These are phyloP conservation scores for Thielaviopsis ethacetica DNA, from an alignment of 2,329 filamentous ascomycete genomes.

Conservation along the genomic window DNA sequence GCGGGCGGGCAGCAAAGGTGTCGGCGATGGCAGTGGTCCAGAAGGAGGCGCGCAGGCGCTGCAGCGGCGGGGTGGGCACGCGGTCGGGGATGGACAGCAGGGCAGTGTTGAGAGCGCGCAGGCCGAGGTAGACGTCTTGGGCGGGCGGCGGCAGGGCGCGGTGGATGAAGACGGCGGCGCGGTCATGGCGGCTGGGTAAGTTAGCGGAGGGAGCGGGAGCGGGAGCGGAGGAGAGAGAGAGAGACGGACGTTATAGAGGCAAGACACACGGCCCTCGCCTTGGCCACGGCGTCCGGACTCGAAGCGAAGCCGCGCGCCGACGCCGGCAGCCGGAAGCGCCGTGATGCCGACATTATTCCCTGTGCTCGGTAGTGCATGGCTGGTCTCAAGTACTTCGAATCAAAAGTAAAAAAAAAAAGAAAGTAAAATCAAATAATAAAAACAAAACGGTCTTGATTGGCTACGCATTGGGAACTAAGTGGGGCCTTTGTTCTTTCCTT, in stretches of 20 bases:
- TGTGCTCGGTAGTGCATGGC: too few relatives aligned
- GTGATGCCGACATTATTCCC: too few relatives aligned
- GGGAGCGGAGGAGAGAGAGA: background rate
- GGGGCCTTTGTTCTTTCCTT: too few relatives aligned
- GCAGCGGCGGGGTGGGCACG: constrained; percentile 75
- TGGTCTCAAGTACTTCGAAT: too few relatives aligned
- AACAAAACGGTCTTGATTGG: too few relatives aligned
- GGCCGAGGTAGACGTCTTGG: constrained; percentile 72
- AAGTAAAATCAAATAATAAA: too few relatives aligned
- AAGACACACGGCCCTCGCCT: too few relatives aligned
- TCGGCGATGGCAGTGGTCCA: constrained; percentile 76
- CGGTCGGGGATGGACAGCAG: constrained; percentile 79
- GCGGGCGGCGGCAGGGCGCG: constrained; percentile 64
- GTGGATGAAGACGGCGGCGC: constrained; percentile 71
- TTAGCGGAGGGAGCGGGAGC: background rate
- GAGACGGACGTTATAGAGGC: background rate
- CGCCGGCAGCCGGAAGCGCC: too few relatives aligned
- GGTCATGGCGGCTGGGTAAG: constrained; percentile 58
- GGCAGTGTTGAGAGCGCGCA: constrained; percentile 86
- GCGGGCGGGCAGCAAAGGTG: constrained; percentile 61
- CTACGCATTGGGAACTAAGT: too few relatives aligned
- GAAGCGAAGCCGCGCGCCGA: too few relatives aligned
- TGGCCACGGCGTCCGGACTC: too few relatives aligned
- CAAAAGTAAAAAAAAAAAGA: too few relatives aligned
- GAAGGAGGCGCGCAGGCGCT: constrained; percentile 81